Percentiles rank a stretch among this genome's conserved stretches.
These are phyloP conservation scores for Pugionium dolabratum DNA, from an alignment of 345 rosid genomes.

Conservation along the genomic window DNA sequence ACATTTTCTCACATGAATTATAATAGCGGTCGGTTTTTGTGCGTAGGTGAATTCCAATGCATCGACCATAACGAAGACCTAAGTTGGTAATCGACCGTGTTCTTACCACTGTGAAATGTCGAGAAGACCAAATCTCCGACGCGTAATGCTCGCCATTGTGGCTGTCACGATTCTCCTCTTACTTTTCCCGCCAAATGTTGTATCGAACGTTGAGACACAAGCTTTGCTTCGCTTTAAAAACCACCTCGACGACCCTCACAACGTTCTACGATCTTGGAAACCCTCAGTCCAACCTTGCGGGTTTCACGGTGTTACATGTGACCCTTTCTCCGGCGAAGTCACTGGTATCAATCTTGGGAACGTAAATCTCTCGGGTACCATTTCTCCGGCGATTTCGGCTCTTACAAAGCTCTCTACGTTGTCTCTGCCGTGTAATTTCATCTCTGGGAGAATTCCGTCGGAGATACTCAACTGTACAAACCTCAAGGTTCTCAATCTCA, in stretches of 20 bases:
- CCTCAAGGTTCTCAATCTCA: constrained; percentile 62
- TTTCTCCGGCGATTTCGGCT: constrained; percentile 59
- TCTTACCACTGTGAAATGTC: constrained; percentile 21
- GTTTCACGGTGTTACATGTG: constrained; percentile 65
- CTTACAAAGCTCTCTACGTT: constrained; percentile 53
- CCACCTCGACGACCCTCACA: constrained; percentile 58
- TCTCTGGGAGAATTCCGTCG: constrained; percentile 61
- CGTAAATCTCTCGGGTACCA: constrained; percentile 59
- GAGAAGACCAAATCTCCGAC: constrained; percentile 19
- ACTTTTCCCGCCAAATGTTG: constrained; percentile 44
- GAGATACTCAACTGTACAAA: constrained; percentile 49
- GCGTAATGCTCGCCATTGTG: constrained; percentile 14
- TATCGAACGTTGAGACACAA: constrained; percentile 49
- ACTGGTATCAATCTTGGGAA: constrained; percentile 50
- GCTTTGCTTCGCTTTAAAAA: constrained; percentile 71
- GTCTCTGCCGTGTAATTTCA: constrained; percentile 48
- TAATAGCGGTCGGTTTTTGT: constrained; percentile 9
- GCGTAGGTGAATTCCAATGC: constrained; percentile 14
- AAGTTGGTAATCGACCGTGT: neutral
- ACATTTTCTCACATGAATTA: neutral
- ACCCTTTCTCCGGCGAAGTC: constrained; percentile 50
- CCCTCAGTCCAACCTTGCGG: constrained; percentile 59
- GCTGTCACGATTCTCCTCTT: constrained; percentile 19
- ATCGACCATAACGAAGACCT: constrained; percentile 3
- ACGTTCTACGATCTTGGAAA: constrained; percentile 65